Conservation (phyloP, 106 monocot species). For the Ottelia alismoides region DNA sequence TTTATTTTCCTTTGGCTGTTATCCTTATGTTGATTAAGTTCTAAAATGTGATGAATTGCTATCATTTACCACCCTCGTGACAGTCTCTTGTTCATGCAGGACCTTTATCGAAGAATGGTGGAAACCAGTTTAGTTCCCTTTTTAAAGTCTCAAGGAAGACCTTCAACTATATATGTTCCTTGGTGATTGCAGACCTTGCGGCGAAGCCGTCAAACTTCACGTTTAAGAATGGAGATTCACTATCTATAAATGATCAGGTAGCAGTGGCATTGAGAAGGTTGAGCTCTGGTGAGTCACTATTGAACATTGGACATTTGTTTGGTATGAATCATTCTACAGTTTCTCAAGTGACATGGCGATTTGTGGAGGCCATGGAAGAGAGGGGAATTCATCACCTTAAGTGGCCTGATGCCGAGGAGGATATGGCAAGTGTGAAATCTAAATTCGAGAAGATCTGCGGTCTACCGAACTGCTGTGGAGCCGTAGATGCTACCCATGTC, state of each 20-base stretch:
- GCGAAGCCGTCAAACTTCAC: conserved; percentile 4
- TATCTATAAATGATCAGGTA: conserved; percentile 1
- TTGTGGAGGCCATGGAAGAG: conserved; percentile 3
- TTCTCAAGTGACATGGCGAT: conserved; percentile 1
- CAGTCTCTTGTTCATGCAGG: conserved; percentile 2
- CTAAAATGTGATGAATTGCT: too few relatives aligned
- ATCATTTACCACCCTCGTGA: too few relatives aligned
- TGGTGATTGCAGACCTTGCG: background rate
- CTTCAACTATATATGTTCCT: conserved; percentile 2
- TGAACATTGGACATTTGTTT: background rate
- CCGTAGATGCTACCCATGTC: background rate
- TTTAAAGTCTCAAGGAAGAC: background rate
- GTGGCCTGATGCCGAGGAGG: background rate
- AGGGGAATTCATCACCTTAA: background rate
- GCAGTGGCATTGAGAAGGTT: conserved; percentile 1
- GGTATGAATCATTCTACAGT: background rate
- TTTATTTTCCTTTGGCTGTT: too few relatives aligned
- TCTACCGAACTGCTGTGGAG: background rate
- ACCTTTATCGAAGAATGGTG: background rate
- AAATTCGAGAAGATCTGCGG: background rate
- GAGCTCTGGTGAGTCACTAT: background rate
- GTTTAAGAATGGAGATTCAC: background rate
- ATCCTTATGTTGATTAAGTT: too few relatives aligned
- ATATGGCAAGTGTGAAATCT: background rate
- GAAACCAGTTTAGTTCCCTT: background rate